Base-by-base conservation (phyloP, 225 moss, liverwort and hornwort genomes). In the Polytrichum commune region DNA sequence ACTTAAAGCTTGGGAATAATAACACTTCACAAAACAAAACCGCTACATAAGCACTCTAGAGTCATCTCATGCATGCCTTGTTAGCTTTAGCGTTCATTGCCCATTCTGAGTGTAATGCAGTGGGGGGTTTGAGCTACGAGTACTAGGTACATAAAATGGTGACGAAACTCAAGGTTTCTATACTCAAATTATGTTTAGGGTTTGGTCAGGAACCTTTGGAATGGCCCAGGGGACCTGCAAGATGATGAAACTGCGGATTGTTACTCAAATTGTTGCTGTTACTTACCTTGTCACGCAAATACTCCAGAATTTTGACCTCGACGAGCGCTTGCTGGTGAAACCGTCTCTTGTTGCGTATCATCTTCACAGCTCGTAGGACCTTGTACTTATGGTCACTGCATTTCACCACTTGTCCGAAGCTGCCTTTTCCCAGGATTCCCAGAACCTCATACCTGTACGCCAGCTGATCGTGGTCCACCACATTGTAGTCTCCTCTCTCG, bases 321-420 rank as follows among this genome's bases (percentile, higher is more conserved):
- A 90, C 85, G 67, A 93, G 69, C 60, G 93, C 89, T 82, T 93
- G 93, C 27, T 85, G 84, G 72, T 93, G 89, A 68, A 93, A 93
- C 29, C 82, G 72, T 35, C 82, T 79, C 68, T 90, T 93, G 71
- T 93, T 93, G 5, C 89, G 75, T 30, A 93, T 93, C 30, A 90
- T 84, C 73, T 93, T 90, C 8, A 90, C 82, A 46, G 90, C 93
- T 55, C 85, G 69, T 53, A 90, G 74, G 20, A 72, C 71, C 56
- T 82, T 89, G 33, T 80, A 80, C 74, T 81, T 89, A 71, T 93
- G 93, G 70, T 93, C 93, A 69, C 76, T 82, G 69, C 93, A 90
- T 76, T 90, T 93, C 29, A 93, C 62, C 22, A 90, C 90, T 76
- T 93, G 89, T 27, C 93, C 90, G 79, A 93, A 93, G 73, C 93